Evolutionary conservation across 148 eudicot genomes (phyloP), one percentile per base, ranked within the genome.

Genomic region (Dianthus caryophyllus): DNA sequence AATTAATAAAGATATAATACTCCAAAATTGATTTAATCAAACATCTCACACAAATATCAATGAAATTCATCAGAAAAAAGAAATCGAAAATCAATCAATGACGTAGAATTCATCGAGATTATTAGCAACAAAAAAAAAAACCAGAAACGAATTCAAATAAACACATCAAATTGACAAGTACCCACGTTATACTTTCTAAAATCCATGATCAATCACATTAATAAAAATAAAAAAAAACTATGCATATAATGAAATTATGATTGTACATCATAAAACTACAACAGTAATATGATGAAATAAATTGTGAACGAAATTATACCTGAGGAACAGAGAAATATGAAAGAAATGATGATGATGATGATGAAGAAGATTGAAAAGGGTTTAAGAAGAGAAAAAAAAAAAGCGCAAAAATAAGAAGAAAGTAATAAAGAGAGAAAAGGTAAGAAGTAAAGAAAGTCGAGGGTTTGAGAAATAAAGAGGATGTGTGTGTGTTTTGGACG

Each of bases 271-370:
- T 33, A 33, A 33, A 33, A 33, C 7, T 33, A 33, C 38, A 33
- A 33, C 38, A 2, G 3, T 33, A 33, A 2, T 3, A 55, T 55
- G 26, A 55, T n/a, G 12, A 31, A 2, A 1, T 17, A 30, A 58
- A 55, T 55, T 55, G 27, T n/a, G 12, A 31, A 2, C 2, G n/a
- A 30, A 58, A 30, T 31, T 54, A n/a, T n/a, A 73, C 76, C 76
- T 73, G 50, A 67, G 38, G 5, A 41, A 6, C 11, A 41, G 44
- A 41, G 44, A 41, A 41, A 3, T 39, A 56, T 0, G 15, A 20
- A 48, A 41, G 7, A 48, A 20, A 1, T 20, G 21, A 55, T 33
- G 18, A 26, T 5, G 33, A 15, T 67, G 18, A 30, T 64, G 30
- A 33, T 33, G 38, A 33, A 2, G 61, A 36, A 61, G 25, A 68